phyloP scores from a whole-genome alignment of 148 eudicot genomes.

The Persicaria tinctoria region DNA sequence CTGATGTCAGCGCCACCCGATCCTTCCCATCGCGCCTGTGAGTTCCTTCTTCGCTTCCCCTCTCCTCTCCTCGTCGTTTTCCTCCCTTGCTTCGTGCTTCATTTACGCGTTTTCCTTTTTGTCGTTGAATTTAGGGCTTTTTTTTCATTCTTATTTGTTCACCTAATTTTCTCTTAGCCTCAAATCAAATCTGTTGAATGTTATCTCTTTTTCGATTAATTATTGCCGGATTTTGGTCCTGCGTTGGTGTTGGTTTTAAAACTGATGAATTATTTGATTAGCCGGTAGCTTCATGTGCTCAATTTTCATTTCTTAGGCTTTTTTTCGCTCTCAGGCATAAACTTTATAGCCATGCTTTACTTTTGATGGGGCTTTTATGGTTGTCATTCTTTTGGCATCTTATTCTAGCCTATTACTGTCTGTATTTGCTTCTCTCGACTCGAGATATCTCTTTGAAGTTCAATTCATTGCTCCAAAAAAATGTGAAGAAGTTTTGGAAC shows the following conservation, averaged over 20 bases:
- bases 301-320: neutral
- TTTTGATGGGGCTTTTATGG: neutral
- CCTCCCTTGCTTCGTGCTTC: neutral
- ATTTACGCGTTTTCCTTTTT: neutral
- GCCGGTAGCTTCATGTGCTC: neutral
- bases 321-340: neutral
- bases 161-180: neutral
- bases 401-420: neutral
- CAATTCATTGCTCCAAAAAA: neutral
- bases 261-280: neutral
- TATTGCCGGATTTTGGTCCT: neutral
- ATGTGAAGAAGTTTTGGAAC: neutral
- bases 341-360: neutral
- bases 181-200: neutral
- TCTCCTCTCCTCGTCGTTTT: neutral
- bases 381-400: neutral
- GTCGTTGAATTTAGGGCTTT: neutral
- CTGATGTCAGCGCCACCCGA: slow-evolving; percentile 1
- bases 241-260: neutral
- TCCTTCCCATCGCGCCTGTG: slow-evolving; percentile 2
- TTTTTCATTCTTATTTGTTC: neutral
- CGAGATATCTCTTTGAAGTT: neutral
- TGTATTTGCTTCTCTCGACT: neutral
- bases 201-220: neutral
- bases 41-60: neutral